Percentiles rank a stretch among this genome's conserved stretches.
phyloP scores from a whole-genome alignment of 192 early-diverging fungal species.

The Entomortierella lignicola region DNA sequence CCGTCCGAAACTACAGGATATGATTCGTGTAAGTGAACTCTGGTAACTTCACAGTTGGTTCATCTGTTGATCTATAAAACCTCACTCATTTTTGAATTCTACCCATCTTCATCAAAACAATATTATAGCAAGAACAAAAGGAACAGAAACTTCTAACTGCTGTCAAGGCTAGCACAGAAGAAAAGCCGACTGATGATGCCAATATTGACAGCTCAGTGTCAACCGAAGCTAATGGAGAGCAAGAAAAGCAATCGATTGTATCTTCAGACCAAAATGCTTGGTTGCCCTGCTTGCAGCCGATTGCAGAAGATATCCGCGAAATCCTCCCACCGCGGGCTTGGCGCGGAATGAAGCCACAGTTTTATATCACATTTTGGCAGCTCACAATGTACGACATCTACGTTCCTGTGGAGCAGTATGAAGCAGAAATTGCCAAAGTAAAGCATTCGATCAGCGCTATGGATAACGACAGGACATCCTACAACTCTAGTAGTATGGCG shows the following conservation, averaged over 20 bases:
- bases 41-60: neutral
- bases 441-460: slow-evolving; percentile 31
- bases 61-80: neutral
- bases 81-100: neutral
- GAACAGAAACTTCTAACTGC: neutral
- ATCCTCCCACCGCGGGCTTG: slow-evolving; percentile 58
- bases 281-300: slow-evolving; percentile 44
- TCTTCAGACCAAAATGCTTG: slow-evolving; percentile 25
- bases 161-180: neutral
- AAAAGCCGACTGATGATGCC: neutral
- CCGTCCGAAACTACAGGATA: slow-evolving; percentile 65
- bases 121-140: neutral
- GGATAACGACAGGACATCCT: slow-evolving; percentile 16
- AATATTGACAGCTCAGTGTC: neutral
- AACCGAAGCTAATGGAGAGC: slow-evolving; percentile 2
- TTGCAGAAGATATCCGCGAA: slow-evolving; percentile 28
- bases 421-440: slow-evolving; percentile 64
- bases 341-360: slow-evolving; percentile 67
- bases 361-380: slow-evolving; percentile 87
- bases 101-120: no score
- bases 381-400: slow-evolving; percentile 79
- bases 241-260: neutral
- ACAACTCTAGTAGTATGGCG: slow-evolving; percentile 13
- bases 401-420: slow-evolving; percentile 72
- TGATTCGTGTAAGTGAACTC: slow-evolving; percentile 13